phyloP scores from a whole-genome alignment of 2,329 filamentous ascomycete genomes.

The Curvularia sp. region DNA sequence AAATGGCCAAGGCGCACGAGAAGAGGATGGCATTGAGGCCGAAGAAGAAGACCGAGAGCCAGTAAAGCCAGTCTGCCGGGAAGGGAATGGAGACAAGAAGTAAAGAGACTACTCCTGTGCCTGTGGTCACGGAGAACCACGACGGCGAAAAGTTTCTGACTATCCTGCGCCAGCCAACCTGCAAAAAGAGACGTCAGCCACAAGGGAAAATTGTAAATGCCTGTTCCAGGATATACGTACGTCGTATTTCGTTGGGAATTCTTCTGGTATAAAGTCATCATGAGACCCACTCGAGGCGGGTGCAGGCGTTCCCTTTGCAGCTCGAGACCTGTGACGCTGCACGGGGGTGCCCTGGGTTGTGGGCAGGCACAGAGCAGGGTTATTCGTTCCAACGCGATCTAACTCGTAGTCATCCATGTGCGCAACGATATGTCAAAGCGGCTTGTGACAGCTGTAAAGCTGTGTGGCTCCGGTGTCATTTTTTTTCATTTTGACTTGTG shows the following conservation, averaged over 20 bases:
- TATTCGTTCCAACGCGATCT: slow-evolving; percentile 36
- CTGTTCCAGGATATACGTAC: slow-evolving; percentile 15
- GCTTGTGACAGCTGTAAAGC: background rate
- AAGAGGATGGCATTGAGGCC: slow-evolving; percentile 67
- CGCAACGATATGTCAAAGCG: background rate
- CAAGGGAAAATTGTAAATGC: background rate
- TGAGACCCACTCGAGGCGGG: slow-evolving; percentile 8
- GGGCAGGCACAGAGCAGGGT: slow-evolving; percentile 39
- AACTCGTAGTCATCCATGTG: slow-evolving; percentile 42
- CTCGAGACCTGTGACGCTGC: slow-evolving; percentile 24
- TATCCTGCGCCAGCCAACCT: slow-evolving; percentile 48
- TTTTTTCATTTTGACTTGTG: background rate
- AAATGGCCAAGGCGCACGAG: slow-evolving; percentile 60
- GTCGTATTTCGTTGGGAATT: slow-evolving; percentile 38
- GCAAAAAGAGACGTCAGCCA: background rate
- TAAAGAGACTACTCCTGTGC: slow-evolving; percentile 71
- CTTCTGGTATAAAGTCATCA: slow-evolving; percentile 1
- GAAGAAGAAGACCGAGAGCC: slow-evolving; percentile 68
- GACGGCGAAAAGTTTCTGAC: slow-evolving; percentile 50
- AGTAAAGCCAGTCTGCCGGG: slow-evolving; percentile 64
- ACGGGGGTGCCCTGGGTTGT: slow-evolving; percentile 26
- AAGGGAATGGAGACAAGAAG: slow-evolving; percentile 69
- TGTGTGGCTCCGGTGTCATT: background rate
- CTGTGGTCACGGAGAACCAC: slow-evolving; percentile 59
- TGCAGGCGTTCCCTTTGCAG: slow-evolving; percentile 13